A percentile compares a stretch with the other conserved stretches of the same genome.
Conservation (phyloP, 164 flowering plant species). For the Paratinospora sagittata region DNA sequence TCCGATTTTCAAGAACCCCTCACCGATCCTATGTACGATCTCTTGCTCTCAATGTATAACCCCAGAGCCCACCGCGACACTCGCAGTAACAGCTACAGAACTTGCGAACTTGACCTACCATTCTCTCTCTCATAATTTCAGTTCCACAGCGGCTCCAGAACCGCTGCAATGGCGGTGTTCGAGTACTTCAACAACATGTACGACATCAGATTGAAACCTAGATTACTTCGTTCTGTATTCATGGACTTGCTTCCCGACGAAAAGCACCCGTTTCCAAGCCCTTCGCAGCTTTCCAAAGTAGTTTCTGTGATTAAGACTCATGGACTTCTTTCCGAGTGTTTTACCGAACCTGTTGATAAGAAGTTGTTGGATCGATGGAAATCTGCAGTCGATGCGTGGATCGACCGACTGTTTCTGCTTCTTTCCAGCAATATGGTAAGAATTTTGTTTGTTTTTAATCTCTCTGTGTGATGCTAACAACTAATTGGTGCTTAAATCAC, state of each 20-base stretch:
- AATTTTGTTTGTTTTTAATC: neutral
- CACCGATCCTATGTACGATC: too few relatives aligned
- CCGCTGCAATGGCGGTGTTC: constrained; percentile 18
- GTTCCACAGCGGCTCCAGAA: too few relatives aligned
- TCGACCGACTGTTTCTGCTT: constrained; percentile 43
- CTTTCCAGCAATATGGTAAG: constrained; percentile 47
- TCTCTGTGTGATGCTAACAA: neutral
- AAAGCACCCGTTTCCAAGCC: constrained; percentile 34
- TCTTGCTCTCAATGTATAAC: too few relatives aligned
- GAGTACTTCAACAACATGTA: constrained; percentile 34
- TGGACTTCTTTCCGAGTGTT: constrained; percentile 48
- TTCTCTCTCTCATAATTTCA: too few relatives aligned
- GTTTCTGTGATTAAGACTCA: constrained; percentile 47
- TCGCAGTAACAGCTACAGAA: too few relatives aligned
- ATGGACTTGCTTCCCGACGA: constrained; percentile 50
- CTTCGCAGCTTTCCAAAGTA: constrained; percentile 35
- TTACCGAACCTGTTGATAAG: constrained; percentile 20
- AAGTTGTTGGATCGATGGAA: constrained; percentile 43
- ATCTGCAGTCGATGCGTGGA: constrained; percentile 62
- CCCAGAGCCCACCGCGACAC: too few relatives aligned
- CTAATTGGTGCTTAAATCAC: too few relatives aligned
- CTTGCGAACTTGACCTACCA: too few relatives aligned
- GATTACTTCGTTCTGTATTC: constrained; percentile 43
- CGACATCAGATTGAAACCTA: constrained; percentile 52
- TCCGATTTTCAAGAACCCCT: too few relatives aligned